Percentiles rank a stretch among this genome's conserved stretches.
Conservation (phyloP, 2,329 filamentous ascomycete genomes). For the Chrysosporium queenslandicum region DNA sequence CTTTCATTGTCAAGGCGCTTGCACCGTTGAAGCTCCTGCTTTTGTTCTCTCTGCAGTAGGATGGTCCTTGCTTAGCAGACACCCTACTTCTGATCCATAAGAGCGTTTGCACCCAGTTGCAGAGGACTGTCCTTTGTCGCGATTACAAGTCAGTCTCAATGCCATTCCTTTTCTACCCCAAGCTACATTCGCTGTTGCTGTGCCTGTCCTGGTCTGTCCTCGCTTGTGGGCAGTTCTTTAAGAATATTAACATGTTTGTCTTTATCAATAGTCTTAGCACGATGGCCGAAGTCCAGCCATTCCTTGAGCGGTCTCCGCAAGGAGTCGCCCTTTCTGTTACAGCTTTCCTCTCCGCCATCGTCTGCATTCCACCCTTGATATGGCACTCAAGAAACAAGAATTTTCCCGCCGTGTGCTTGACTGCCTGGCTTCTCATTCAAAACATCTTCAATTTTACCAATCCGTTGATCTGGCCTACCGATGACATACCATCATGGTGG, state of each 20-base stretch:
- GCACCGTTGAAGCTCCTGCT: background rate
- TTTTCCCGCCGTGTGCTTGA: conserved; percentile 48
- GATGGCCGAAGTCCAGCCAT: conserved; percentile 3
- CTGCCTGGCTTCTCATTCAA: conserved; percentile 46
- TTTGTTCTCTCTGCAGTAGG: background rate
- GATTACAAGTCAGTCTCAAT: background rate
- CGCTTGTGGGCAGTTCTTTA: background rate
- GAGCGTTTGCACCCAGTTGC: background rate
- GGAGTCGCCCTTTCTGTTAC: conserved; percentile 41
- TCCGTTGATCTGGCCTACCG: conserved; percentile 53
- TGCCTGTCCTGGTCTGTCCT: background rate
- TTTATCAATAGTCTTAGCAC: background rate
- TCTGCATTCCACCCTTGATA: conserved; percentile 48
- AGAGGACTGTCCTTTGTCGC: background rate
- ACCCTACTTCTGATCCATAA: background rate
- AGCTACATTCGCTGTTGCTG: background rate
- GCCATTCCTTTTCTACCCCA: background rate
- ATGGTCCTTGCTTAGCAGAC: background rate
- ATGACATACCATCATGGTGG: conserved; percentile 48
- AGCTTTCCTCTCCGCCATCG: conserved; percentile 41
- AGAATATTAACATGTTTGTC: background rate
- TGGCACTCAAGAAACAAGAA: conserved; percentile 55
- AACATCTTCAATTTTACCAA: conserved; percentile 54
- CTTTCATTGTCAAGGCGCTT: conserved; percentile 4
- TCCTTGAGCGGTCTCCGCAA: conserved; percentile 20